phyloP scores from a whole-genome alignment of 257 asterid species.

The Apocynum venetum region DNA sequence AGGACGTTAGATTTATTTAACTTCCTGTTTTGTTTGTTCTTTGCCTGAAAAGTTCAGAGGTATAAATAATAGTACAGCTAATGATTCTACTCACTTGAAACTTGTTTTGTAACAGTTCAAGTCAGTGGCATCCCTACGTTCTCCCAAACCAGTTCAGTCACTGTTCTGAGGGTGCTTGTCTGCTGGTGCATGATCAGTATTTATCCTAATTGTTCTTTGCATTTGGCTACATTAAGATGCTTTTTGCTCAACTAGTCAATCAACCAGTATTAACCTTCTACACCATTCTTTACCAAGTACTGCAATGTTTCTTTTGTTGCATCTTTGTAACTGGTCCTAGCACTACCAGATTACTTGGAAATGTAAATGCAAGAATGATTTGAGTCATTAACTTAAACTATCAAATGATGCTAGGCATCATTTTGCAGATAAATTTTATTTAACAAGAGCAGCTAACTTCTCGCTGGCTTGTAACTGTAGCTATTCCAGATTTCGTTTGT shows the following conservation, averaged over 20 bases:
- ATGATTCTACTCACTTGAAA: neutral
- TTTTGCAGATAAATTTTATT: constrained; percentile 22
- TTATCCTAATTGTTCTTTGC: constrained; percentile 28
- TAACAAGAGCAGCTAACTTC: constrained; percentile 45
- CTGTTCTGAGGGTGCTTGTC: constrained; percentile 40
- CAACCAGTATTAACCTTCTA: constrained; percentile 21
- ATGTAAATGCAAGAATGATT: constrained; percentile 40
- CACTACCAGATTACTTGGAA: constrained; percentile 29
- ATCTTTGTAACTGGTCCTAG: constrained; percentile 34
- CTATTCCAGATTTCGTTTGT: constrained; percentile 16
- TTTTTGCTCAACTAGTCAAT: constrained; percentile 12
- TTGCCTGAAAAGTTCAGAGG: neutral
- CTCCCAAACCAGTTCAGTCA: constrained; percentile 43
- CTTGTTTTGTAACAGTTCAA: constrained; percentile 57
- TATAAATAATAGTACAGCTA: neutral
- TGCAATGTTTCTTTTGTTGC: constrained; percentile 34
- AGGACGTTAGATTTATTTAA: neutral
- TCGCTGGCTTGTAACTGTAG: constrained; percentile 41
- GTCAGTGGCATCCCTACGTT: constrained; percentile 59
- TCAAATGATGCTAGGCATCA: constrained; percentile 10
- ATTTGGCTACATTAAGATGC: constrained; percentile 25
- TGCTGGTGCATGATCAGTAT: constrained; percentile 25
- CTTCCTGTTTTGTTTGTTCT: neutral
- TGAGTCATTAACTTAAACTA: constrained; percentile 35
- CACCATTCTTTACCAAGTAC: constrained; percentile 51